Evolutionary conservation across 352 stramenopile genomes (phyloP).

Genomic region (Phytopythium oedochilum): DNA sequence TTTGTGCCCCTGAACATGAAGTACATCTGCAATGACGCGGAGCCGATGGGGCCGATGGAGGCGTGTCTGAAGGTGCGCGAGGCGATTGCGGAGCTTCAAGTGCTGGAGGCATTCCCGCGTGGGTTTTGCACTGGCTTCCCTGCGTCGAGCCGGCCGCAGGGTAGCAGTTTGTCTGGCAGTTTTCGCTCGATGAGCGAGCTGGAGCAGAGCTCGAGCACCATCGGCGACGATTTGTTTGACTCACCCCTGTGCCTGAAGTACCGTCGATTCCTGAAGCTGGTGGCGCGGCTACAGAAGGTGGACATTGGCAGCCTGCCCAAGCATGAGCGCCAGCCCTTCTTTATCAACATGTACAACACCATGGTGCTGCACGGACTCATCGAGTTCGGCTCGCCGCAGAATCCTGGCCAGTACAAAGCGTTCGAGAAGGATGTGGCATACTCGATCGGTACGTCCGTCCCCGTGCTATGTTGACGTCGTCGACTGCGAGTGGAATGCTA

Average conservation of each 20-base stretch:
- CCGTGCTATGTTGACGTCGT: neutral
- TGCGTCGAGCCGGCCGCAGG: neutral
- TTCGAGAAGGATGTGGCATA: conserved; percentile 85
- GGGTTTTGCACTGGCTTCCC: conserved; percentile 69
- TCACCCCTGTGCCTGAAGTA: conserved; percentile 54
- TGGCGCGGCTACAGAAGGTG: conserved; percentile 57
- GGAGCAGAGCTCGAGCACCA: conserved; percentile 4
- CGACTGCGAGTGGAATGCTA: neutral
- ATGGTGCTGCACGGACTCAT: conserved; percentile 86
- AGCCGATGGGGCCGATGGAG: conserved; percentile 57
- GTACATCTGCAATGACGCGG: conserved; percentile 49
- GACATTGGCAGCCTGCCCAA: conserved; percentile 73
- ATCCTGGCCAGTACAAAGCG: conserved; percentile 72
- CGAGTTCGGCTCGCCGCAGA: conserved; percentile 84
- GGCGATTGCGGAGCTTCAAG: conserved; percentile 63
- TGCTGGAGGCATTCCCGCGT: conserved; percentile 51
- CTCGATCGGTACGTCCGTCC: conserved; percentile 41
- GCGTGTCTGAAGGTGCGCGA: conserved; percentile 63
- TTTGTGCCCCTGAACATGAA: conserved; percentile 80
- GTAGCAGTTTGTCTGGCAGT: conserved; percentile 2
- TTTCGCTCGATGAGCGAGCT: conserved; percentile 8
- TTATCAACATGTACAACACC: conserved; percentile 89
- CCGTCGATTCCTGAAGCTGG: conserved; percentile 68
- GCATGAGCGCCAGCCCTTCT: conserved; percentile 83
- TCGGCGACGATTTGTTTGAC: conserved; percentile 42